These are phyloP conservation scores for Musa itinerans DNA, from an alignment of 176 grass and related monocot species.

Conservation along the genomic window DNA sequence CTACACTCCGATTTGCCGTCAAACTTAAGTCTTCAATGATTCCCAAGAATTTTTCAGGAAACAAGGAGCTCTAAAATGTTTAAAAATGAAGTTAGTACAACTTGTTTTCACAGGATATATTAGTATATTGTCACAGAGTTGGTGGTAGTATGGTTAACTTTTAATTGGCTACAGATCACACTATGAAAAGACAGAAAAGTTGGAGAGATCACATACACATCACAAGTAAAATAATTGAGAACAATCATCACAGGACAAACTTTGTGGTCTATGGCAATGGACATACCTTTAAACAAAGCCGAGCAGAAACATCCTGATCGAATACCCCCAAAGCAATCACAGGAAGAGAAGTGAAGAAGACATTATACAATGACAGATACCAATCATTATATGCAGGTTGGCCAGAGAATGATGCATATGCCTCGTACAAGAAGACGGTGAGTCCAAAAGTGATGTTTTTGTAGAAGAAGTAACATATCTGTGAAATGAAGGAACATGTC, in stretches of 20 bases:
- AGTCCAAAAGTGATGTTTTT: conserved; percentile 95
- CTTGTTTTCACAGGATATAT: not conserved
- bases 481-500: conserved; percentile 27
- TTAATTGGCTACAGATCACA: too few relatives aligned
- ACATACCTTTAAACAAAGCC: conserved; percentile 72
- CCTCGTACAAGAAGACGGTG: conserved; percentile 89
- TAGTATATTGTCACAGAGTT: too few relatives aligned
- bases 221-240: not conserved
- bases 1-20: not conserved
- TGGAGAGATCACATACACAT: too few relatives aligned
- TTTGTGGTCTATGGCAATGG: not conserved
- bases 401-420: conserved; percentile 88
- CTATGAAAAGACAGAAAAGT: too few relatives aligned
- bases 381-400: conserved; percentile 98
- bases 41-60: not conserved
- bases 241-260: not conserved
- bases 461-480: conserved; percentile 99
- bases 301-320: conserved; percentile 94
- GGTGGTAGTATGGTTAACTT: too few relatives aligned
- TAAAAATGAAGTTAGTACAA: not conserved
- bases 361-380: conserved; percentile 95
- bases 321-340: conserved; percentile 96
- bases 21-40: not conserved
- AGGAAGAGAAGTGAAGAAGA: conserved; percentile 94
- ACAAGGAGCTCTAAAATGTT: not conserved